Evolutionary conservation across 257 asterid species (phyloP), one percentile per base, ranked within the genome.

Genomic region (Solanum corneliomulleri): DNA sequence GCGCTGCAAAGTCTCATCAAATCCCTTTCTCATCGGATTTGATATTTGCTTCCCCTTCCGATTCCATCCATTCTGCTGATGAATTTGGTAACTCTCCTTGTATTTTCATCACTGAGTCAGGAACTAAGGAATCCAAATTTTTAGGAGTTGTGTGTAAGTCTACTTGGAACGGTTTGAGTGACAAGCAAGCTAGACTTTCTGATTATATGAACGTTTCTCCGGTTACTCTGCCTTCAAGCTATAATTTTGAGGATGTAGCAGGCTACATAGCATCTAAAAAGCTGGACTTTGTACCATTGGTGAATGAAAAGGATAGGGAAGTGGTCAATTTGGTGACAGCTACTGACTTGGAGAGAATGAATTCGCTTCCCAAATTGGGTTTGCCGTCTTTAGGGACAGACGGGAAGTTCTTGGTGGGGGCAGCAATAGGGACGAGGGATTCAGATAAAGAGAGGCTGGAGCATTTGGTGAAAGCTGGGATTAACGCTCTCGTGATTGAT

Each of bases 381-480:
- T 69, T 94, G 87, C 98, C 98, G 2, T 93, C 98, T 0, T 12
- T 96, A 82, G 98, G 92, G 12, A 33, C 88, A 16, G 94, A 95
- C 21, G 98, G 99, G 33, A 74, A 70, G 87, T 96, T 96, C 78
- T 84, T 96, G 85, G 98, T 96, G 5, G 99, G 98, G 56, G 99
- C 98, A 0, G 91, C 98, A 2, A 88, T 96, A 3, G 99, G 98
- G 88, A 96, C 98, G 2, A 90, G 98, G 89, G 98, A 95, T 25
- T 88, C 95, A 1, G 99, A 96, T 88, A 96, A 93, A 87, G 96
- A 92, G 91, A 92, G 98, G 88, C 77, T 96, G 89, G 97, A 94
- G 94, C 94, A 93, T 86, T 91, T 96, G 88, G 96, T 96, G 88
- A 94, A 95, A 91, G 97, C 93, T 2, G 96, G 99, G 77, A 94